Conservation (phyloP, 164 flowering plant species). For the Vitis riparia region DNA sequence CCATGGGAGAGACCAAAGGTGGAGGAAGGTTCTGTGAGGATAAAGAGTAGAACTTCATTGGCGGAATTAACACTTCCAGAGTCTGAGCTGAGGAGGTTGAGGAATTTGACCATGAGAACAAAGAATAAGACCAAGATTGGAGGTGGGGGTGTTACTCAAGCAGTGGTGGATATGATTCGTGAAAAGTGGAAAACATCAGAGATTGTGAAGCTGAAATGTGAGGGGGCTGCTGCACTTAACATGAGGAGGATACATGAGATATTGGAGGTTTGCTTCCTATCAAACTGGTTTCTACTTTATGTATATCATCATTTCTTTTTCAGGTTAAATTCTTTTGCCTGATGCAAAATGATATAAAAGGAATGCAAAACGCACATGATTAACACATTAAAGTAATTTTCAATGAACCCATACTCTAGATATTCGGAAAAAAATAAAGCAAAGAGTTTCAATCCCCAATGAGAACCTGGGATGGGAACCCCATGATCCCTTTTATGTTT, state of each 20-base stretch:
- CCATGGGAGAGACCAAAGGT: slow-evolving; percentile 71
- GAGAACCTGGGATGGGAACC: no score
- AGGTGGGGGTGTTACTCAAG: slow-evolving; percentile 76
- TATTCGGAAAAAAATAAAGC: no score
- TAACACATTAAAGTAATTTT: no score
- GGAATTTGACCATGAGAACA: slow-evolving; percentile 50
- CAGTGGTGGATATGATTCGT: slow-evolving; percentile 67
- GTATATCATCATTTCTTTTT: not conserved
- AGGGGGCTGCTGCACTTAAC: slow-evolving; percentile 77
- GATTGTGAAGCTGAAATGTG: slow-evolving; percentile 78
- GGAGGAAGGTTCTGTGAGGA: slow-evolving; percentile 32
- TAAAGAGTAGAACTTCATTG: slow-evolving; percentile 46
- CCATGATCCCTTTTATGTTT: no score
- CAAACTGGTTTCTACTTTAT: not conserved
- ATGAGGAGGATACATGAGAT: slow-evolving; percentile 95
- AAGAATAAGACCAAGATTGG: slow-evolving; percentile 64
- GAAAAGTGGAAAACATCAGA: slow-evolving; percentile 79
- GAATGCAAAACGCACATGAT: no score
- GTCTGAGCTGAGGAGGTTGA: slow-evolving; percentile 78
- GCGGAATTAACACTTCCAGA: slow-evolving; percentile 82
- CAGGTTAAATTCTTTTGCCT: no score
- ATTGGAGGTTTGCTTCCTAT: slow-evolving; percentile 68
- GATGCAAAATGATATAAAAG: no score
- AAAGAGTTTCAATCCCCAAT: no score
- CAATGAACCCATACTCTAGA: no score